Evolutionary conservation across 106 monocot species (phyloP).

Genomic region (Dendrobium officinale): DNA sequence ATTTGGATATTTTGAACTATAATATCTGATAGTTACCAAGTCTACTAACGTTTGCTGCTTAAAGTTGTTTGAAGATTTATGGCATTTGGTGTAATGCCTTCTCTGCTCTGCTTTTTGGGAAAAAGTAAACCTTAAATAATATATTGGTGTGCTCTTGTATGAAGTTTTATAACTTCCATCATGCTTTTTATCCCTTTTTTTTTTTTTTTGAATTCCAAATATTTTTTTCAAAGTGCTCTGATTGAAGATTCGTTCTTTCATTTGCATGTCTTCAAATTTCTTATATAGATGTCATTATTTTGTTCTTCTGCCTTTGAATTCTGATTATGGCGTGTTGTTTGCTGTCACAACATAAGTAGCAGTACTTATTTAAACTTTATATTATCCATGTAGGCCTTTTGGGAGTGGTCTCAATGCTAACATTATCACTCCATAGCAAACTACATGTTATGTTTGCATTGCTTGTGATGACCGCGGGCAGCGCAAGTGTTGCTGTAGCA

Average conservation of each 20-base stretch:
- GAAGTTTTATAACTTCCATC: not conserved
- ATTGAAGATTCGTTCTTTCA: not conserved
- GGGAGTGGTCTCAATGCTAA: slow-evolving; percentile 51
- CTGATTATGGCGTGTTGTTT: not conserved
- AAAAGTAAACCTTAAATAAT: too few relatives aligned
- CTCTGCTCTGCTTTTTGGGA: too few relatives aligned
- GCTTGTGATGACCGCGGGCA: slow-evolving; percentile 38
- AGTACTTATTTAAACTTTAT: not conserved
- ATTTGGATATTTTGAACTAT: too few relatives aligned
- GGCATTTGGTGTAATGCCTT: too few relatives aligned
- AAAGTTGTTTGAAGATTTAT: too few relatives aligned
- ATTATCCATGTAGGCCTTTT: slow-evolving; percentile 28
- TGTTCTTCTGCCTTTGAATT: not conserved
- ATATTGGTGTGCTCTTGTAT: not conserved
- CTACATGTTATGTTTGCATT: slow-evolving; percentile 43
- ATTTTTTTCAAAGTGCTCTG: not conserved
- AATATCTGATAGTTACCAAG: too few relatives aligned
- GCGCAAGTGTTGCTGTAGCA: slow-evolving; percentile 61
- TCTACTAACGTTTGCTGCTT: too few relatives aligned
- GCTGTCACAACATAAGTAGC: not conserved
- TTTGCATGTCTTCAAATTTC: not conserved
- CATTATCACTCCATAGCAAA: slow-evolving; percentile 37
- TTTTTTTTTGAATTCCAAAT: not conserved
- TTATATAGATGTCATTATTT: not conserved
- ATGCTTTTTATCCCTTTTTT: not conserved